These are phyloP conservation scores for Hygrocybe punicea DNA, from an alignment of 768 basidiomycete species.

Conservation along the genomic window DNA sequence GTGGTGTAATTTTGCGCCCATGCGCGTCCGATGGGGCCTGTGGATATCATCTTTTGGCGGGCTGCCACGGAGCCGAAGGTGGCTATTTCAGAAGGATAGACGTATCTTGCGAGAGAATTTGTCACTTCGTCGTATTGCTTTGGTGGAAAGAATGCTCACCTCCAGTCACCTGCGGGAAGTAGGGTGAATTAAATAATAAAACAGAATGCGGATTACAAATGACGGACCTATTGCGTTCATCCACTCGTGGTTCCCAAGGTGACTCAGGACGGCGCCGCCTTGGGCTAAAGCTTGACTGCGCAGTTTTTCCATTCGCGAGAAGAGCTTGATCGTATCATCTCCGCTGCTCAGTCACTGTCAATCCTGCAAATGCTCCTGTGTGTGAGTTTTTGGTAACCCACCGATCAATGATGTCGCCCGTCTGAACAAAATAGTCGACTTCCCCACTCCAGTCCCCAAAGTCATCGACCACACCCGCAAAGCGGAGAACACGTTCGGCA, in stretches of 20 bases:
- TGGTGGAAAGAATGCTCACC: constrained; percentile 37
- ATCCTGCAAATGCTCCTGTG: not conserved
- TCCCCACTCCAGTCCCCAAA: constrained; percentile 77
- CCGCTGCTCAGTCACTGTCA: constrained; percentile 48
- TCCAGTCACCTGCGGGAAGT: constrained; percentile 71
- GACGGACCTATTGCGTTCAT: constrained; percentile 81
- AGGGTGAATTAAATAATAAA: constrained; percentile 8
- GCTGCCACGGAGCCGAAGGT: constrained; percentile 72
- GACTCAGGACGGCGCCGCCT: constrained; percentile 71
- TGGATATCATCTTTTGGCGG: constrained; percentile 70
- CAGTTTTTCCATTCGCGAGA: constrained; percentile 78
- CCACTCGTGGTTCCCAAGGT: constrained; percentile 94
- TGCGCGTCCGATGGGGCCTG: constrained; percentile 72
- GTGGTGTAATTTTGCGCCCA: constrained; percentile 88
- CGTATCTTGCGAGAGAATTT: constrained; percentile 56
- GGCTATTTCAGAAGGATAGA: constrained; percentile 73
- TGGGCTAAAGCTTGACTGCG: constrained; percentile 64
- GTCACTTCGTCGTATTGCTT: too few species aligned
- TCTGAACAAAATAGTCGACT: constrained; percentile 87
- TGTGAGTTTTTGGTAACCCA: constrained; percentile 26
- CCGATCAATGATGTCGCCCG: constrained; percentile 95
- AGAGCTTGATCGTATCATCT: constrained; percentile 85
- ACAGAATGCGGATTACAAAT: not conserved
- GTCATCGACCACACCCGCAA: constrained; percentile 72
- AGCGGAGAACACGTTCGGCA: constrained; percentile 73